Conservation (phyloP, 768 basidiomycete species). For the Kondoa malvinella region DNA sequence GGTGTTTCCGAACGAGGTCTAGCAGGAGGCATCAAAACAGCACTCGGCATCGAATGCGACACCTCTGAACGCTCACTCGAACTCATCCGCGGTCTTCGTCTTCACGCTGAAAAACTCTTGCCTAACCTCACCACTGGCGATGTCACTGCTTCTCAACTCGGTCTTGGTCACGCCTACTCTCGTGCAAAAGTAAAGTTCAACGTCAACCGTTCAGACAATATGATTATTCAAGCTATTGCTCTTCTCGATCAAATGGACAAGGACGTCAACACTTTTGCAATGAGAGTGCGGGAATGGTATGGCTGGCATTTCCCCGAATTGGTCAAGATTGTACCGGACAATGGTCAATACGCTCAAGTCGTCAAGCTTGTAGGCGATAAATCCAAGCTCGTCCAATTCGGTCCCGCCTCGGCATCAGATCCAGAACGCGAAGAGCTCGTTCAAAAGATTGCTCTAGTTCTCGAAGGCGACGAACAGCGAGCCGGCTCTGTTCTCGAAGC, state of each 20-base stretch:
- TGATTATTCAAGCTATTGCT: slow-evolving; percentile 99
- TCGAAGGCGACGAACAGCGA: slow-evolving; percentile 66
- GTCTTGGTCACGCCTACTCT: slow-evolving; percentile 92
- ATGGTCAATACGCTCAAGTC: slow-evolving; percentile 75
- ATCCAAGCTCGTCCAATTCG: slow-evolving; percentile 35
- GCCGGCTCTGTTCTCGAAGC: slow-evolving; percentile 93
- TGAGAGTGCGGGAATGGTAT: slow-evolving; percentile 98
- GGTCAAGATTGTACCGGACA: slow-evolving; percentile 78
- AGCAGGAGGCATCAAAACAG: slow-evolving; percentile 58
- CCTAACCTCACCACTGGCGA: slow-evolving; percentile 75
- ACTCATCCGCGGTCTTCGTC: slow-evolving; percentile 74
- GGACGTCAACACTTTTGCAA: slow-evolving; percentile 95
- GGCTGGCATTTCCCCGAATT: slow-evolving; percentile 98
- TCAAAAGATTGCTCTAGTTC: slow-evolving; percentile 54
- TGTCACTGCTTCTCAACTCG: slow-evolving; percentile 81
- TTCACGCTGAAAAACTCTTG: slow-evolving; percentile 75
- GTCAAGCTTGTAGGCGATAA: slow-evolving; percentile 81
- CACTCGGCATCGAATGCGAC: slow-evolving; percentile 57
- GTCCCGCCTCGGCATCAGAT: slow-evolving; percentile 8
- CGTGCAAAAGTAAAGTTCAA: slow-evolving; percentile 96
- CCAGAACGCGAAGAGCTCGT: slow-evolving; percentile 50
- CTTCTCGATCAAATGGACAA: slow-evolving; percentile 97
- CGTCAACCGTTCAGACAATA: slow-evolving; percentile 61
- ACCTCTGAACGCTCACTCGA: slow-evolving; percentile 64
- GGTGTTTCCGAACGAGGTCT: slow-evolving; percentile 61